These are phyloP conservation scores for Suillus brevipes DNA, from an alignment of 768 basidiomycete genomes.

Conservation along the genomic window DNA sequence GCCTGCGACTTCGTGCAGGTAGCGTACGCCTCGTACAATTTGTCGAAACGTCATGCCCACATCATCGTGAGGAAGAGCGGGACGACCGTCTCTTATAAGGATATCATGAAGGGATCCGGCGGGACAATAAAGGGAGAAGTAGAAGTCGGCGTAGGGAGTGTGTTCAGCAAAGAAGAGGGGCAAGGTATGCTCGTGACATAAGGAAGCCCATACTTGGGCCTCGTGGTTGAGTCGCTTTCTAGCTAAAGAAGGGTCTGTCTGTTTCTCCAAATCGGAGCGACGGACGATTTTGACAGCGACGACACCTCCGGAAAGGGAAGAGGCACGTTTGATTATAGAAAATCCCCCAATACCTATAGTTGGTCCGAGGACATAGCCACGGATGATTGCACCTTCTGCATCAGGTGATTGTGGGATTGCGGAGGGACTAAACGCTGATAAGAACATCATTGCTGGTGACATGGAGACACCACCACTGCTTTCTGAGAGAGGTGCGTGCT, in stretches of 20 bases:
- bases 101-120: slow-evolving; percentile 86
- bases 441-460: slow-evolving; percentile 76
- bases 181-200: slow-evolving; percentile 84
- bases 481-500: slow-evolving; percentile 11
- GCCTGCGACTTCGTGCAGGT: slow-evolving; percentile 74
- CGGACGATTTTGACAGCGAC: slow-evolving; percentile 86
- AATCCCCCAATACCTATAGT: slow-evolving; percentile 81
- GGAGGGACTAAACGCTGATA: slow-evolving; percentile 59
- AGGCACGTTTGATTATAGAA: slow-evolving; percentile 75
- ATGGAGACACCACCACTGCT: slow-evolving; percentile 22
- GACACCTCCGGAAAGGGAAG: slow-evolving; percentile 58
- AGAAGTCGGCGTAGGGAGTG: slow-evolving; percentile 66
- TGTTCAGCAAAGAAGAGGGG: slow-evolving; percentile 72
- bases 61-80: slow-evolving; percentile 73
- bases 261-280: slow-evolving; percentile 54
- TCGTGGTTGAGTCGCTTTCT: slow-evolving; percentile 68
- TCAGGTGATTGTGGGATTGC: slow-evolving; percentile 47
- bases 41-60: slow-evolving; percentile 85
- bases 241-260: slow-evolving; percentile 46
- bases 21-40: slow-evolving; percentile 78
- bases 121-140: slow-evolving; percentile 82
- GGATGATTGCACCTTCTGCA: slow-evolving; percentile 64
- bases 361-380: slow-evolving; percentile 73
- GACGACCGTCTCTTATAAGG: slow-evolving; percentile 66
- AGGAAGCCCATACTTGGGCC: slow-evolving; percentile 67